Evolutionary conservation across 495 filamentous ascomycete genomes (phyloP), one percentile per base, ranked within the genome.

Genomic region (Trichoderma reesei): DNA sequence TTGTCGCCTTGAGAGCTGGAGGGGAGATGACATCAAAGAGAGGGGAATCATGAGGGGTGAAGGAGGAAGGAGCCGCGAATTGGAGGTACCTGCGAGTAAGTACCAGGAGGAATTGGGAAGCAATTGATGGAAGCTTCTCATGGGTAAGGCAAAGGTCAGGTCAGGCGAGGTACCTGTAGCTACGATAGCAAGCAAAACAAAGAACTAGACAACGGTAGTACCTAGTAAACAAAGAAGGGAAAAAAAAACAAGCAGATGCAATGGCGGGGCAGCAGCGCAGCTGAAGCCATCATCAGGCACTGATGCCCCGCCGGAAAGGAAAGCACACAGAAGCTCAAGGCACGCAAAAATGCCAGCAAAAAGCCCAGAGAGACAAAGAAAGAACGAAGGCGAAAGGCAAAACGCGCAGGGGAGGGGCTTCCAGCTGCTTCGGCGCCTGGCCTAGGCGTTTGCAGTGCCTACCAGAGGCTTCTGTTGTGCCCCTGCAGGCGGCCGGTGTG

Each of bases 21-120:
- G 51, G 31, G 51, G 51, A 56, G 51, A 56, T 56, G 51, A 56
- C 51, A 56, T 56, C 51, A 56, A 56, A 31, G 51, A 26, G 20
- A 13, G n/a, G 44, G 44, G n/a, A n/a, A 18, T 11, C 13, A 11
- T 44, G 41, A 5, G 11, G 14, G 20, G 44, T 14, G 16, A n/a
- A 8, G n/a, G 44, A n/a, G 44, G n/a, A 48, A 48, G 20, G 44
- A 48, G 5, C 4, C 37, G 4, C 5, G 37, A 39, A 5, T 39
- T 39, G 10, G 5, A 39, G 37, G 37, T 39, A 39, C 37, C 37
- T 39, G 37, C 37, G 37, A 5, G 37, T 39, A 48, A 44, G 9
- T 14, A 44, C 11, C 16, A 48, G 6, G 14, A 14, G 20, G 20
- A 56, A 56, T 56, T 56, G n/a, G n/a, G n/a, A n/a, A n/a, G n/a